Evolutionary conservation across 345 rosid genomes (phyloP).

Genomic region (Aegle marmelos): DNA sequence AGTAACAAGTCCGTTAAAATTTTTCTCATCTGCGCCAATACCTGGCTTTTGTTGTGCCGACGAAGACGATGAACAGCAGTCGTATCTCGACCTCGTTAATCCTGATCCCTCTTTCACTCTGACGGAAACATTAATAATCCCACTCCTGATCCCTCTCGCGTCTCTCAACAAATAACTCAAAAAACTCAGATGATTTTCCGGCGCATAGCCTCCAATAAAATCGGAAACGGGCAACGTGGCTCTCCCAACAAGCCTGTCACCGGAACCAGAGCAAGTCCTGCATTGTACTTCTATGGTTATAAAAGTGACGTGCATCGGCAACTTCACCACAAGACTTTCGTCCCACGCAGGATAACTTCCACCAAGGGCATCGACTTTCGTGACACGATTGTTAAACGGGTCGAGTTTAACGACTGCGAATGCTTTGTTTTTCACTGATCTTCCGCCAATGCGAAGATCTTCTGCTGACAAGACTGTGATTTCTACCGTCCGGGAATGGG

Average conservation of each 20-base stretch:
- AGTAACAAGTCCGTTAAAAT: conserved; percentile 29
- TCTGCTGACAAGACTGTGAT: conserved; percentile 54
- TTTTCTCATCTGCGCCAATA: neutral
- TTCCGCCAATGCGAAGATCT: conserved; percentile 37
- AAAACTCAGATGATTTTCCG: conserved; percentile 44
- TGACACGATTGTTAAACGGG: neutral
- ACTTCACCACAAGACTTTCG: conserved; percentile 35
- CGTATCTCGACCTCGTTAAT: neutral
- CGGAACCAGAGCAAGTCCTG: conserved; percentile 14
- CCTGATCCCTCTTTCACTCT: conserved; percentile 9
- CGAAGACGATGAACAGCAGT: conserved; percentile 7
- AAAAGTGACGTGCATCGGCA: conserved; percentile 30
- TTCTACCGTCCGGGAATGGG: conserved; percentile 29
- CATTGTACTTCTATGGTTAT: conserved; percentile 40
- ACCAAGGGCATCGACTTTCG: conserved; percentile 28
- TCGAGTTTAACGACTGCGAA: conserved; percentile 29
- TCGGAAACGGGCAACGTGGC: conserved; percentile 52
- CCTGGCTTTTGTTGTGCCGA: neutral
- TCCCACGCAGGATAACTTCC: conserved; percentile 58
- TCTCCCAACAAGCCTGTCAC: conserved; percentile 35
- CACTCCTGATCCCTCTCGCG: conserved; percentile 34
- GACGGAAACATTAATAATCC: conserved; percentile 46
- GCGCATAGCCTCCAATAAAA: conserved; percentile 47
- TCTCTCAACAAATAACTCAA: conserved; percentile 69
- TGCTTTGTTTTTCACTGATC: conserved; percentile 37